Evolutionary conservation across 2,329 filamentous ascomycete genomes (phyloP), one percentile per base, ranked within the genome.

Genomic region (Karstenula rhodostoma): DNA sequence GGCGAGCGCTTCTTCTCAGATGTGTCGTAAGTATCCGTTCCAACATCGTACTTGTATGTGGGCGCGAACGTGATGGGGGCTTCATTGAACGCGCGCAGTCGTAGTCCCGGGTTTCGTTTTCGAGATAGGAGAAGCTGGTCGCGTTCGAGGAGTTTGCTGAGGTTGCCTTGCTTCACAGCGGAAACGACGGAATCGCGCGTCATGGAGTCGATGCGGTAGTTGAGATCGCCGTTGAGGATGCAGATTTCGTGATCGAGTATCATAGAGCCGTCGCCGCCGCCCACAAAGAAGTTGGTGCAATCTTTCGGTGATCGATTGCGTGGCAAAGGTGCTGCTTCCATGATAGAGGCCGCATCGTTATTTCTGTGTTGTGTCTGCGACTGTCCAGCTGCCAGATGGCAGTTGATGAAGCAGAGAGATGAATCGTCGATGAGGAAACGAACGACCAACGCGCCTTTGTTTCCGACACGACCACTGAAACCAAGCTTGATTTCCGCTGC

Each of bases 11-110:
- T 92, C 84, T 99, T 99, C 78, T 99, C 95, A 69, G 91, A 94
- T 0, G 91, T 90, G 75, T 99, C 95, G 77, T 98, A 99, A 7
- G 88, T 90, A 73, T 98, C 94, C 0, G 93, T 96, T 17, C 94
- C 94, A 0, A 98, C 93, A 69, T 99, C 95, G 77, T 99, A 99
- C 77, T 99, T 99, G 83, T 99, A 99, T 0, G 95, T 99, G 0
- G 95, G 95, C 8, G 93, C 90, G 75, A 99, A 99, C 0, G 88
- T 90, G 71, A 99, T 97, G 0, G 91, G 91, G 57, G 90, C 84
- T 79, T 99, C 95, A n/a, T 90, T 89, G 77, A 99, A 98, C 0
- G 92, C 90, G 22, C 94, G 89, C 5, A 99, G 85, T 29, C 92
- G 87, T 80, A 98, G 97, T 0, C 89, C 91, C 0, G 94, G 93